Percentiles rank a stretch among this genome's conserved stretches.
Conservation (phyloP, 2,329 filamentous ascomycete genomes). For the Aspergillus clavatus region DNA sequence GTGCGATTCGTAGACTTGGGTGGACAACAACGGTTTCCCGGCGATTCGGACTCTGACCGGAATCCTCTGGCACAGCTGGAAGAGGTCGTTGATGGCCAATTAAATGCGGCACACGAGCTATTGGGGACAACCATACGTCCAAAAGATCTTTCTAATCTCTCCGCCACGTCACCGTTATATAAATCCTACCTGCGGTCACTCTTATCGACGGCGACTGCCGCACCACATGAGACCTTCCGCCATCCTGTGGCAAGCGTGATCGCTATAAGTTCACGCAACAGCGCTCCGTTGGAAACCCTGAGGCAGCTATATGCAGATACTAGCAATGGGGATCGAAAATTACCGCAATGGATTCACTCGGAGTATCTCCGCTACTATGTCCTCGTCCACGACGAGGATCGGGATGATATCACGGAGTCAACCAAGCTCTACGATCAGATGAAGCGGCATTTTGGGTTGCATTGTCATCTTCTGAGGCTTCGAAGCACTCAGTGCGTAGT, state of each 20-base stretch:
- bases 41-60: conserved; percentile 37
- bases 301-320: conserved; percentile 78
- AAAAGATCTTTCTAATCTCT: conserved; percentile 27
- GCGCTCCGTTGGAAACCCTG: conserved; percentile 78
- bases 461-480: conserved; percentile 86
- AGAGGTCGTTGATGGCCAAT: conserved; percentile 70
- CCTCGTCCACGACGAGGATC: conserved; percentile 91
- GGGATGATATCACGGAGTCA: conserved; percentile 84
- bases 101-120: conserved; percentile 66
- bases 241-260: conserved; percentile 94
- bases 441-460: conserved; percentile 95
- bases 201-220: conserved; percentile 70
- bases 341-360: conserved; percentile 82
- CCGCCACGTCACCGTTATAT: conserved; percentile 70
- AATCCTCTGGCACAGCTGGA: conserved; percentile 60
- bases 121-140: conserved; percentile 24
- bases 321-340: conserved; percentile 65
- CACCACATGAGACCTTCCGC: conserved; percentile 85
- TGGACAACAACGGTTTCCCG: conserved; percentile 35
- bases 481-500: conserved; percentile 79
- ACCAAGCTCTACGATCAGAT: conserved; percentile 93
- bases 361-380: conserved; percentile 96
- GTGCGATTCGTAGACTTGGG: conserved; percentile 74
- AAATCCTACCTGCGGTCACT: conserved; percentile 77
- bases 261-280: conserved; percentile 85